Evolutionary conservation across 2,329 filamentous ascomycete species (phyloP), one percentile per base, ranked within the genome.

Genomic region (Cladophialophora immunda): DNA sequence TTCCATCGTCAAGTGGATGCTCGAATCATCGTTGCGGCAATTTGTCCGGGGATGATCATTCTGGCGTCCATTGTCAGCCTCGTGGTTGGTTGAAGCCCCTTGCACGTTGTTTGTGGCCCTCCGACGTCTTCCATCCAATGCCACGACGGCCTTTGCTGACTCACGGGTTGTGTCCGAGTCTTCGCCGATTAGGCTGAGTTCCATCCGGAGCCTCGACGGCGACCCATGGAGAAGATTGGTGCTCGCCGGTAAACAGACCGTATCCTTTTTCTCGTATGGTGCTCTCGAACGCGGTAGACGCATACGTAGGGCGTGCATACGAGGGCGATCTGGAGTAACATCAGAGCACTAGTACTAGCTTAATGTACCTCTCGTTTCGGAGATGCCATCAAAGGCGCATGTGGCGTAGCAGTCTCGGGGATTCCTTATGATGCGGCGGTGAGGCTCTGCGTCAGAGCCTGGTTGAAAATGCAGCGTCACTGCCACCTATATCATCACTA

Each of bases 11-110:
- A n/a, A 58, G 29, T 25, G n/a, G 3, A 41, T 41, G 7, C 9
- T n/a, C 15, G 32, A 38, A 34, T 41, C 15, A 60, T 45, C 41
- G 25, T 60, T 60, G 34, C 57, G 57, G 57, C 57, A 60, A 11
- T 60, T 60, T 60, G 57, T 60, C 57, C 57, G 57, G 25, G 58
- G 58, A 30, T 62, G 29, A 62, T 62, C 47, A 36, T 62, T 62
- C 29, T 62, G 58, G 58, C 58, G 15, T 22, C 8, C 45, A 25
- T 50, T 22, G 19, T 4, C 8, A 9, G 45, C 45, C 7, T 22
- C 45, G 17, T 50, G 45, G 19, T 50, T 50, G 45, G 45, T 25
- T 6, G 45, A 25, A 25, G 19, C 19, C 45, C 45, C 45, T 50
- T 22, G 45, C 41, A 22, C 6, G 1, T 50, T 50, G 32, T 9